A percentile compares a stretch with the other conserved stretches of the same genome.
Evolutionary conservation across 2,329 filamentous ascomycete genomes (phyloP).

Genomic region (Byssoonygena ceratinophila): DNA sequence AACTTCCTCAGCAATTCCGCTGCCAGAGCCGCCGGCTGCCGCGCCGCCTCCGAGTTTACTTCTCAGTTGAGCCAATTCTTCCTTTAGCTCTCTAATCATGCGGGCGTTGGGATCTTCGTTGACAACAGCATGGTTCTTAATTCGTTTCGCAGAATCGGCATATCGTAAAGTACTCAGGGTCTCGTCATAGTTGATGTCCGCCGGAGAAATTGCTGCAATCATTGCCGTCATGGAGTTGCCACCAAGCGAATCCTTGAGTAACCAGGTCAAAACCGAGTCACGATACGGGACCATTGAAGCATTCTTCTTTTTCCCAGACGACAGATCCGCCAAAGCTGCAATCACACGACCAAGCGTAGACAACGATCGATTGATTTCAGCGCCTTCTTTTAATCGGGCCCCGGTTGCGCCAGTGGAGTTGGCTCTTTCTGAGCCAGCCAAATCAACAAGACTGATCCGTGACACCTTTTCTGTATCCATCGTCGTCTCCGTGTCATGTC

Average conservation of each 20-base stretch:
- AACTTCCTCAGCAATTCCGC: conserved; percentile 57
- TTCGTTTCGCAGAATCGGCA: conserved; percentile 93
- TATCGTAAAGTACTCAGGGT: conserved; percentile 92
- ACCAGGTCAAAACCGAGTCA: conserved; percentile 92
- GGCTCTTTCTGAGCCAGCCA: conserved; percentile 93
- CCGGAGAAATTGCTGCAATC: conserved; percentile 97
- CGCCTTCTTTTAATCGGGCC: conserved; percentile 88
- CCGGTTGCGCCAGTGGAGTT: conserved; percentile 95
- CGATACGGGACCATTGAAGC: conserved; percentile 81
- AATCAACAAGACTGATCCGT: conserved; percentile 94
- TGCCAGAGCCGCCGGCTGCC: conserved; percentile 38
- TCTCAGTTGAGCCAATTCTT: conserved; percentile 75
- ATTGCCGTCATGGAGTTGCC: conserved; percentile 99
- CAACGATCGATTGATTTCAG: conserved; percentile 93
- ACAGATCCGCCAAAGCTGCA: conserved; percentile 83
- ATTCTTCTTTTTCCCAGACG: conserved; percentile 67
- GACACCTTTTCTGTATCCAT: conserved; percentile 98
- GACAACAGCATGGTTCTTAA: conserved; percentile 99
- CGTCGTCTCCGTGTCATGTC: conserved; percentile 79
- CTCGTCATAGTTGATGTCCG: conserved; percentile 98
- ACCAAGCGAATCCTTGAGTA: conserved; percentile 90
- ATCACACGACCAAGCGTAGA: conserved; percentile 97
- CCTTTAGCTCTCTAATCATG: conserved; percentile 97
- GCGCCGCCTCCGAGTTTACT: conserved; percentile 64
- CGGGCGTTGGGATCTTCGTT: conserved; percentile 98